Evolutionary conservation across 2,329 filamentous ascomycete genomes (phyloP).

Genomic region (Fusarium veterinarium): DNA sequence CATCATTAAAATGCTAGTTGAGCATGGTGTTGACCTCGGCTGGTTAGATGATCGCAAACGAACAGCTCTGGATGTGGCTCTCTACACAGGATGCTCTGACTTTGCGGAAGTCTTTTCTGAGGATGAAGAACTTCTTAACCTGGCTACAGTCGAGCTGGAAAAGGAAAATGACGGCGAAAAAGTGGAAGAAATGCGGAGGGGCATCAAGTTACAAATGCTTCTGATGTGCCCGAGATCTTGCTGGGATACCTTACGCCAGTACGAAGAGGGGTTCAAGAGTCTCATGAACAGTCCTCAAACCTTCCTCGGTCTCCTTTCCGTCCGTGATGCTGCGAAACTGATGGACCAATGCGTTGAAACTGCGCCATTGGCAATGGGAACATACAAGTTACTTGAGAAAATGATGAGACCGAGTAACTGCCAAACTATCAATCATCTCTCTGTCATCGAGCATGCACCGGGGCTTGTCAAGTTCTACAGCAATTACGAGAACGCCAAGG

Average conservation of each 20-base stretch:
- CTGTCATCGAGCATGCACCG: neutral
- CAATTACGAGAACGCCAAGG: neutral
- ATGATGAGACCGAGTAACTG: conserved; percentile 3
- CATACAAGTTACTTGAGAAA: neutral
- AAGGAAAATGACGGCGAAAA: neutral
- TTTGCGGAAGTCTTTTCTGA: conserved; percentile 21
- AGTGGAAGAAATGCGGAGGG: neutral
- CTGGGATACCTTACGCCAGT: neutral
- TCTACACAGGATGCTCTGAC: conserved; percentile 10
- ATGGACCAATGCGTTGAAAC: neutral
- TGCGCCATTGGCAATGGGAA: neutral
- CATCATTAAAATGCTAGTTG: conserved; percentile 26
- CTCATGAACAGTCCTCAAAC: neutral
- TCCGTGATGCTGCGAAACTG: conserved; percentile 4
- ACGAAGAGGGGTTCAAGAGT: neutral
- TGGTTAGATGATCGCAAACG: neutral
- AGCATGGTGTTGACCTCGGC: neutral
- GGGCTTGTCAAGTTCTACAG: conserved; percentile 14
- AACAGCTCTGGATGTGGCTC: conserved; percentile 33
- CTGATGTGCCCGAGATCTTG: conserved; percentile 17
- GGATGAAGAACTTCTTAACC: conserved; percentile 10
- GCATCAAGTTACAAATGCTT: conserved; percentile 20
- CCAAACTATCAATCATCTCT: neutral
- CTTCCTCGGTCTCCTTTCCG: conserved; percentile 2
- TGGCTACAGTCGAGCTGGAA: neutral